Conservation (phyloP, 257 asterid genomes). For the Nyctanthes arbortristis region DNA sequence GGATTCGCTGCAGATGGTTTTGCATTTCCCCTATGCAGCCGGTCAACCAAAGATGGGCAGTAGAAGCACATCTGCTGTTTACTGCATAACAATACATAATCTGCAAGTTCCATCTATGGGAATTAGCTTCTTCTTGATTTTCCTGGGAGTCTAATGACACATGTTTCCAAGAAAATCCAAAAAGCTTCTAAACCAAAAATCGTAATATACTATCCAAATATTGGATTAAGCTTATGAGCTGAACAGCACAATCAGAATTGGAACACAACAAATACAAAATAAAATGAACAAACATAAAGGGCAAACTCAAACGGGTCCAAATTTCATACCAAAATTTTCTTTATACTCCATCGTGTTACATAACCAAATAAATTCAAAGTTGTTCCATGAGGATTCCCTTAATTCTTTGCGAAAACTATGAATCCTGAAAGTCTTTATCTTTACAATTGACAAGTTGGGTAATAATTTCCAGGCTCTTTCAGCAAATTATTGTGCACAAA, state of each 20-base stretch:
- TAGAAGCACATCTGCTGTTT: conserved; percentile 66
- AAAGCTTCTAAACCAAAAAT: conserved; percentile 13
- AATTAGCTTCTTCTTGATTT: conserved; percentile 1
- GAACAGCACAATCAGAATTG: conserved; percentile 1
- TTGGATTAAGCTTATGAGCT: background rate
- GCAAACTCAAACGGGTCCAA: conserved; percentile 4
- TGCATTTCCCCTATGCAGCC: conserved; percentile 89
- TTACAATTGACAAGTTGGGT: background rate
- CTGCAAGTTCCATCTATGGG: conserved; percentile 45
- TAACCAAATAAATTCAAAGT: background rate
- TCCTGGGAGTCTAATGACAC: conserved; percentile 11
- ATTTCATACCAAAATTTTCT: background rate
- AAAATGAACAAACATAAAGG: background rate
- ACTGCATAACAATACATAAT: conserved; percentile 90
- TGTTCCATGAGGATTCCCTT: background rate
- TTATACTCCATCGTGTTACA: background rate
- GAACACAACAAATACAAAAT: conserved; percentile 9
- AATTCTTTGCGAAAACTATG: background rate
- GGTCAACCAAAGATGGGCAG: conserved; percentile 93
- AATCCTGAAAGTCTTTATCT: background rate
- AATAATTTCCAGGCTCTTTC: background rate
- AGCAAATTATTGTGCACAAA: background rate
- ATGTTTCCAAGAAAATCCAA: conserved; percentile 16
- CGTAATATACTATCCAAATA: conserved; percentile 9
- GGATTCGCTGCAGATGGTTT: conserved; percentile 61